Evolutionary conservation across 257 asterid genomes (phyloP), one percentile per base, ranked within the genome.

Genomic region (Pogostemon cablin): DNA sequence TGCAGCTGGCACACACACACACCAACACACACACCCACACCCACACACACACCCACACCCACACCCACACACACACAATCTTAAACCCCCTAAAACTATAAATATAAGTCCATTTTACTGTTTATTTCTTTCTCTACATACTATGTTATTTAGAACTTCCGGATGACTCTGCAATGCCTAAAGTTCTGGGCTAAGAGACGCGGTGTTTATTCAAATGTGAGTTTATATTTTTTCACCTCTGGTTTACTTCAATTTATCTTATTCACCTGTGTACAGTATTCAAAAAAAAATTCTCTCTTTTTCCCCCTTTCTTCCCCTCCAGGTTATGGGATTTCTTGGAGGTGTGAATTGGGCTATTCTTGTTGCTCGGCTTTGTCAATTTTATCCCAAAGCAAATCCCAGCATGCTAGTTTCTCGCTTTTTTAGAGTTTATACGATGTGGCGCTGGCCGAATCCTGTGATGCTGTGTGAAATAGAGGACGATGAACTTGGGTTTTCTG

Each of bases 401-500:
- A 91, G 98, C 67, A 95, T 95, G 99, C 80, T 95, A 66, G 91
- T 95, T 62, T 89, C 97, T 75, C 97, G 97, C 3, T 91, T 91
- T 75, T 95, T 90, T 80, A 85, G 95, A 53, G 96, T 95, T 11
- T 95, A 88, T 77, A 95, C 93, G 17, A 55, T 80, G 76, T 95
- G 99, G 99, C 90, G 91, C n/a, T 95, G 99, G 99, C 95, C 98
- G 38, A 89, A 88, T 70, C 98, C 99, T 40, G 95, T 95, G 73
- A 88, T 84, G 95, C 97, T 92, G 37, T 95, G 97, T 77, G 88
- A 82, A 71, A 92, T 92, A 74, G 91, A 87, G 74, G 98, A 95
- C 75, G 82, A 87, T 54, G 97, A 86, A 67, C 85, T 92, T 64
- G 99, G 98, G 68, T 88, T 92, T 81, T 81, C 95, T 62, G 69